These are phyloP conservation scores for Melaleuca alternifolia DNA, from an alignment of 345 rosid species.

Conservation along the genomic window DNA sequence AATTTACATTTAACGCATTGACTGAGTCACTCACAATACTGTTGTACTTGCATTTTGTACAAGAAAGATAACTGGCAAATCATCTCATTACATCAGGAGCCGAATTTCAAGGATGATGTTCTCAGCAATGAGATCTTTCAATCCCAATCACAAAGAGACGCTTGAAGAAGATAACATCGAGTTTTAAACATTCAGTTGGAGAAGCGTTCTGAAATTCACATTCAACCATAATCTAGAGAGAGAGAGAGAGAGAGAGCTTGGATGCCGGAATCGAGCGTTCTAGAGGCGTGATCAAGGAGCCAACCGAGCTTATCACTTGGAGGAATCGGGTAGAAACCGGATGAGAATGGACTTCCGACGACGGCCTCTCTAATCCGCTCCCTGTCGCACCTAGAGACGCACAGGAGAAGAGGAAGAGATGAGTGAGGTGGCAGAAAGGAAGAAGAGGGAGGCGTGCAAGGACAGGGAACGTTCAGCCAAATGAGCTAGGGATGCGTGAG, in stretches of 20 bases:
- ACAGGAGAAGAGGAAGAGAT: constrained; percentile 31
- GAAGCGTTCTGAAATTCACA: not conserved
- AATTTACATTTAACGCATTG: no score
- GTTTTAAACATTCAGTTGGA: not conserved
- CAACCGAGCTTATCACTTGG: constrained; percentile 71
- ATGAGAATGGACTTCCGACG: constrained; percentile 45
- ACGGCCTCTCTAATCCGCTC: constrained; percentile 13
- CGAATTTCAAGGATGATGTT: not conserved
- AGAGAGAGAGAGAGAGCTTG: constrained; percentile 27
- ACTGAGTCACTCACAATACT: no score
- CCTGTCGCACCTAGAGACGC: not conserved
- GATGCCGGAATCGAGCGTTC: constrained; percentile 41
- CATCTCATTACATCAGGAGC: no score
- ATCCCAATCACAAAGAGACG: not conserved
- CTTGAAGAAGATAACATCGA: not conserved
- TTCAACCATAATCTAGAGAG: not conserved
- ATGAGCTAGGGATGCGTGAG: not conserved
- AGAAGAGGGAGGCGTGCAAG: constrained; percentile 64
- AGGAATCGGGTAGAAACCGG: constrained; percentile 23
- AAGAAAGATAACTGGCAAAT: no score
- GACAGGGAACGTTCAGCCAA: constrained; percentile 10
- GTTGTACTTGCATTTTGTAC: no score
- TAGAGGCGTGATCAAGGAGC: constrained; percentile 55
- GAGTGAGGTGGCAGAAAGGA: not conserved
- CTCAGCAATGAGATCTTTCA: not conserved